A percentile compares a stretch with the other conserved stretches of the same genome.
Evolutionary conservation across 2,329 filamentous ascomycete species (phyloP).

Genomic region (Ceratocystis lukuohia): DNA sequence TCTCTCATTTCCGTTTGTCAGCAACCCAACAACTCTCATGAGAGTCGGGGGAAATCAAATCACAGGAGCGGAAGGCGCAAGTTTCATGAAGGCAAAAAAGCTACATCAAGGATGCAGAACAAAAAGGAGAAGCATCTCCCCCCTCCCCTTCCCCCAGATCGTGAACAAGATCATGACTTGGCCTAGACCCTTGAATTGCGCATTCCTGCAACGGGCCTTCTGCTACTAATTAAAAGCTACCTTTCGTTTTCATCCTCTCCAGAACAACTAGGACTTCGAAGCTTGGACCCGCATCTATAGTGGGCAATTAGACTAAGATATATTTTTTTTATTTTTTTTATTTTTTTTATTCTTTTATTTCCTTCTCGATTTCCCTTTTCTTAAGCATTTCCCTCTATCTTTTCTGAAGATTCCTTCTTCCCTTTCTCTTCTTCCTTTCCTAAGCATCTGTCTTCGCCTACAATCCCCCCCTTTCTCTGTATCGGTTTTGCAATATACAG

Average conservation of each 20-base stretch:
- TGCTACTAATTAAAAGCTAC: not conserved
- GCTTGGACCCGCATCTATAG: not conserved
- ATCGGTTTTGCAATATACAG: conserved; percentile 20
- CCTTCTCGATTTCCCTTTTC: not conserved
- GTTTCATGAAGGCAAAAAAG: not conserved
- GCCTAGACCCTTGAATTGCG: not conserved
- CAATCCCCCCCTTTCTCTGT: conserved; percentile 12
- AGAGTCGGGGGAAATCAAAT: too few species aligned
- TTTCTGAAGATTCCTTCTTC: conserved; percentile 7
- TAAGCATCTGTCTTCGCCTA: conserved; percentile 13
- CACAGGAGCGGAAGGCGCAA: too few species aligned
- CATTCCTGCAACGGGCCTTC: conserved; percentile 6
- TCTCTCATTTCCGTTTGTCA: not conserved
- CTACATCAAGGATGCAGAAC: not conserved
- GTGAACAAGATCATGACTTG: not conserved
- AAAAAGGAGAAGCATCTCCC: not conserved
- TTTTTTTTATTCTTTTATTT: not conserved
- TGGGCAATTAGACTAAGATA: not conserved
- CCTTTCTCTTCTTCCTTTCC: conserved; percentile 2
- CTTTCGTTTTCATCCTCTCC: too few species aligned
- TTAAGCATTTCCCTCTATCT: not conserved
- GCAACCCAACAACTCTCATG: not conserved
- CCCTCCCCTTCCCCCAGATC: too few species aligned
- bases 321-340: not conserved
- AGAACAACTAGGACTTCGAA: not conserved